Percentiles rank a stretch among this genome's conserved stretches.
phyloP scores from a whole-genome alignment of 1,284 basidiomycete genomes.

The Mixia osmundae region DNA sequence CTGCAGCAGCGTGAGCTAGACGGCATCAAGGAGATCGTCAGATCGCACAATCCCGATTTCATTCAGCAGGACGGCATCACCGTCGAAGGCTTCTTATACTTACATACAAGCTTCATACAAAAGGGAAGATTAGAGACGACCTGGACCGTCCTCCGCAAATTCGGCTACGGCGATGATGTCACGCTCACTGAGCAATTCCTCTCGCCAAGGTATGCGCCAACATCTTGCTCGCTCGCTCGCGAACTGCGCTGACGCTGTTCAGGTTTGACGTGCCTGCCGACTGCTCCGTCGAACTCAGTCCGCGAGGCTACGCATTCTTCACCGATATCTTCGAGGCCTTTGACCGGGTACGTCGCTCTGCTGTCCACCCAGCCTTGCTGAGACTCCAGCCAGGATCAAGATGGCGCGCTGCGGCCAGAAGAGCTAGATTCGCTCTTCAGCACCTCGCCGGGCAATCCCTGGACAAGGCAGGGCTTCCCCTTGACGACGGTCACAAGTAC shows the following conservation, averaged over 20 bases:
- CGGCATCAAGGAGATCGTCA: slow-evolving; percentile 61
- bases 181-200: slow-evolving; percentile 69
- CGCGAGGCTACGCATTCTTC: slow-evolving; percentile 83
- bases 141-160: slow-evolving; percentile 84
- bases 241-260: slow-evolving; percentile 7
- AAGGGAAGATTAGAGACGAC: slow-evolving; percentile 88
- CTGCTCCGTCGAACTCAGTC: slow-evolving; percentile 83
- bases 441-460: slow-evolving; percentile 85
- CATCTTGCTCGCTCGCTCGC: slow-evolving; percentile 7
- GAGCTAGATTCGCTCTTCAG: slow-evolving; percentile 77
- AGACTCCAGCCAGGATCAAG: slow-evolving; percentile 45
- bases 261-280: slow-evolving; percentile 82
- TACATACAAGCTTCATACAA: slow-evolving; percentile 94
- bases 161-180: slow-evolving; percentile 88
- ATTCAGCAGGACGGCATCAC: slow-evolving; percentile 44
- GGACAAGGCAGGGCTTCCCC: slow-evolving; percentile 62
- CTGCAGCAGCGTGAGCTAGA: slow-evolving; percentile 79
- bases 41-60: slow-evolving; percentile 32
- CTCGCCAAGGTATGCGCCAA: slow-evolving; percentile 42
- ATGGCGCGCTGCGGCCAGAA: slow-evolving; percentile 64
- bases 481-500: slow-evolving; percentile 79
- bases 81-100: slow-evolving; percentile 75
- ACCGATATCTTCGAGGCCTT: slow-evolving; percentile 92
- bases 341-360: slow-evolving; percentile 42
- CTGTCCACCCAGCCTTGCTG: neutral